Conservation (phyloP, 768 basidiomycete genomes). For the Podaxis carcinomalis region DNA sequence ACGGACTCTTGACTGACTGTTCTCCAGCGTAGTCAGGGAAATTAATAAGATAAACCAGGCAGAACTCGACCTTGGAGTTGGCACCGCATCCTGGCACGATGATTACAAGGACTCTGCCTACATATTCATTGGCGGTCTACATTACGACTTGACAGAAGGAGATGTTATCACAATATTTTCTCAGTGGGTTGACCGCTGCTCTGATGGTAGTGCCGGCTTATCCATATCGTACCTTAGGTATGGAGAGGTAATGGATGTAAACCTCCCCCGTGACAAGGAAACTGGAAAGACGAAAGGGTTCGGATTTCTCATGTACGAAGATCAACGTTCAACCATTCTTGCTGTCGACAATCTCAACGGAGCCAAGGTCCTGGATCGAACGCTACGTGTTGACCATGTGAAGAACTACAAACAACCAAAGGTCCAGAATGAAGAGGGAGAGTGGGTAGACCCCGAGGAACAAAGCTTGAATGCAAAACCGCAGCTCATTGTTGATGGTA, state of each 20-base stretch:
- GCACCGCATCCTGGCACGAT: constrained; percentile 88
- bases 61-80: constrained; percentile 75
- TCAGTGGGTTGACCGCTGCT: constrained; percentile 57
- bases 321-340: constrained; percentile 92
- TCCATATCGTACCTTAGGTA: constrained; percentile 50
- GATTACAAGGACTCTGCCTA: constrained; percentile 98
- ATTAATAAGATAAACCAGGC: constrained; percentile 91
- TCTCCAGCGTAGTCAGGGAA: constrained; percentile 80
- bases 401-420: constrained; percentile 90
- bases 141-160: constrained; percentile 89
- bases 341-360: constrained; percentile 99
- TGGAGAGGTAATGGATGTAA: constrained; percentile 94
- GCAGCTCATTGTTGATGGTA: constrained; percentile 54
- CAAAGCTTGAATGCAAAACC: constrained; percentile 89
- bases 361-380: constrained; percentile 80
- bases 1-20: constrained; percentile 12
- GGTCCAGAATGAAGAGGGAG: constrained; percentile 73
- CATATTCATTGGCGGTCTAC: constrained; percentile 87
- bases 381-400: constrained; percentile 88
- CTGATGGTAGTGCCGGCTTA: neutral
- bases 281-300: constrained; percentile 92
- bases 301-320: constrained; percentile 98
- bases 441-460: constrained; percentile 80
- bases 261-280: constrained; percentile 90
- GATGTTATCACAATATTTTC: constrained; percentile 98